Conservation (phyloP, 2,329 filamentous ascomycete species). For the Podosphaera xanthii region DNA sequence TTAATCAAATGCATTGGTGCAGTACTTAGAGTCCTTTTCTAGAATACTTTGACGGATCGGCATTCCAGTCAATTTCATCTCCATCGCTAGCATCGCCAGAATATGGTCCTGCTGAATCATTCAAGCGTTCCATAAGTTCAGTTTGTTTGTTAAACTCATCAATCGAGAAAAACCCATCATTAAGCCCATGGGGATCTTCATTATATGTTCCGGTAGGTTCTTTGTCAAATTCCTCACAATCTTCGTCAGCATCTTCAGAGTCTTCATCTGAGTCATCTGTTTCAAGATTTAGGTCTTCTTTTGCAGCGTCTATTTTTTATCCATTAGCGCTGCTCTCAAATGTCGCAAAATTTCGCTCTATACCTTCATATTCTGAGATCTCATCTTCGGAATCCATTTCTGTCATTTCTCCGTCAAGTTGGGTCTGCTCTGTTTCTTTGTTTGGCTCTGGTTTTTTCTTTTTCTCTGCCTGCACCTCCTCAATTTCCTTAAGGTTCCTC, state of each 20-base stretch:
- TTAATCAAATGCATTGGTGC: slow-evolving; percentile 4
- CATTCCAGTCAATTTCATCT: slow-evolving; percentile 72
- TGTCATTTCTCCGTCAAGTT: slow-evolving; percentile 20
- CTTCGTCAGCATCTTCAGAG: slow-evolving; percentile 18
- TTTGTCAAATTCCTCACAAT: slow-evolving; percentile 26
- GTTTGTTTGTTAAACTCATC: slow-evolving; percentile 93
- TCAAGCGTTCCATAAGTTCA: slow-evolving; percentile 70
- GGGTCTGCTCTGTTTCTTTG: slow-evolving; percentile 15
- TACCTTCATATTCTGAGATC: slow-evolving; percentile 13
- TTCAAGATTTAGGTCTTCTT: slow-evolving; percentile 16
- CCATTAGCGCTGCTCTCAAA: slow-evolving; percentile 5
- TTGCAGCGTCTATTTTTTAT: slow-evolving; percentile 13
- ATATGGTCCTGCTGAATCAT: slow-evolving; percentile 52
- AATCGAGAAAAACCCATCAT: slow-evolving; percentile 95
- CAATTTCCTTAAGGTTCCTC: slow-evolving; percentile 20
- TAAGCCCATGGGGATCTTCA: slow-evolving; percentile 62
- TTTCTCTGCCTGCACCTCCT: slow-evolving; percentile 9
- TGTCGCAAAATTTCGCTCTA: slow-evolving; percentile 5
- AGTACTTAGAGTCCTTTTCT: slow-evolving; percentile 12
- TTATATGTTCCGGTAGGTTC: slow-evolving; percentile 30
- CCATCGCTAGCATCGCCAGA: slow-evolving; percentile 51
- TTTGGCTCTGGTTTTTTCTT: slow-evolving; percentile 15
- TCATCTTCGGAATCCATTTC: slow-evolving; percentile 17
- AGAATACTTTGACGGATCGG: slow-evolving; percentile 39
- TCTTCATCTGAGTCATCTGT: slow-evolving; percentile 6